Evolutionary conservation across 768 basidiomycete species (phyloP).

Genomic region (Boletus vinaceobasis): DNA sequence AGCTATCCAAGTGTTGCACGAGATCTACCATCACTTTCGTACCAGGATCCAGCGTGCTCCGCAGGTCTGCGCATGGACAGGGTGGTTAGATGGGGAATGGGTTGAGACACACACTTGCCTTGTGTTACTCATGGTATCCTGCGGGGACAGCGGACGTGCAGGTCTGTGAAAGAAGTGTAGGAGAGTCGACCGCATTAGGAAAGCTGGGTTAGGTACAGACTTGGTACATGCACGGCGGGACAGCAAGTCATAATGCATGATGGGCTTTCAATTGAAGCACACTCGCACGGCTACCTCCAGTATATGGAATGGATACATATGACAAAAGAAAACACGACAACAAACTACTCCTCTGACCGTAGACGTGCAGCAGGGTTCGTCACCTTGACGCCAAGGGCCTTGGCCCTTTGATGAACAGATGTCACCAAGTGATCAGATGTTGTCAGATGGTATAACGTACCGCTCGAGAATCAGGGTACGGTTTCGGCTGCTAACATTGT

Average conservation of each 20-base stretch:
- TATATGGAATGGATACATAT: conserved; percentile 49
- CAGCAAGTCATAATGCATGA: conserved; percentile 13
- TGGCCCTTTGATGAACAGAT: conserved; percentile 51
- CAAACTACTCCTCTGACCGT: conserved; percentile 86
- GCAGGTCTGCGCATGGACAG: conserved; percentile 43
- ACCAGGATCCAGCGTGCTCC: conserved; percentile 91
- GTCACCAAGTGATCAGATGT: conserved; percentile 6
- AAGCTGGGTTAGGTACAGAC: not conserved
- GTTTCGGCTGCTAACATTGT: conserved; percentile 94
- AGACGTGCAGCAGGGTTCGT: conserved; percentile 90
- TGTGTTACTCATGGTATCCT: conserved; percentile 22
- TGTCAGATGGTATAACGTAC: conserved; percentile 36
- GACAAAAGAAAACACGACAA: conserved; percentile 36
- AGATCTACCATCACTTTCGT: conserved; percentile 60
- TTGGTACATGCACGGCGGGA: not conserved
- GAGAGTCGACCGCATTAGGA: conserved; percentile 26
- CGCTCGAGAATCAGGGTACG: conserved; percentile 87
- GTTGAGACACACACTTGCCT: conserved; percentile 21
- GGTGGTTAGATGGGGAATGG: not conserved
- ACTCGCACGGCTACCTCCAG: conserved; percentile 48
- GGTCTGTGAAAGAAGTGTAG: conserved; percentile 15
- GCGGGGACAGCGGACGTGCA: conserved; percentile 8
- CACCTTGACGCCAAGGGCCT: conserved; percentile 86
- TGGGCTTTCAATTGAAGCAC: conserved; percentile 38
- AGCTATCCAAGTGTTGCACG: conserved; percentile 11